Conservation (phyloP, 805 yeast genomes). For the Ogataea wickerhamii region DNA sequence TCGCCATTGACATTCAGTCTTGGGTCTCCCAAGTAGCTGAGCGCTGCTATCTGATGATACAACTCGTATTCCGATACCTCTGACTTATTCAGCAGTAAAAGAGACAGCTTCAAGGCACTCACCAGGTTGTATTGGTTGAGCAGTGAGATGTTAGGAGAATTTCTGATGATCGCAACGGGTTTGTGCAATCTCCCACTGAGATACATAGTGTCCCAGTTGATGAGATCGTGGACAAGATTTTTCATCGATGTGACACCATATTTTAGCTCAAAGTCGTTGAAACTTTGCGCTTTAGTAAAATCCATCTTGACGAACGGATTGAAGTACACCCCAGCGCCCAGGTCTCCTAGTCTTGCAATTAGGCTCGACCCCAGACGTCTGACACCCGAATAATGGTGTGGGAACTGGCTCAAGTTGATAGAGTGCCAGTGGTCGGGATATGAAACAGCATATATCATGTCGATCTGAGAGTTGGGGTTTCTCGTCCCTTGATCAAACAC, state of each 20-base stretch:
- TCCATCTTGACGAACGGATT: conserved; percentile 79
- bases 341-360: conserved; percentile 55
- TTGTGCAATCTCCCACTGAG: conserved; percentile 92
- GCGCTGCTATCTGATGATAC: conserved; percentile 69
- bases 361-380: conserved; percentile 56
- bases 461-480: conserved; percentile 60
- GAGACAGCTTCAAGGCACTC: conserved; percentile 70
- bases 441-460: conserved; percentile 77
- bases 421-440: conserved; percentile 76
- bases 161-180: conserved; percentile 76
- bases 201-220: conserved; percentile 83
- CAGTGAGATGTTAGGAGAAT: conserved; percentile 58
- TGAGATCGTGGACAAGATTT: conserved; percentile 60
- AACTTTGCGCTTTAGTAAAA: conserved; percentile 30
- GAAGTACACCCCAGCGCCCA: conserved; percentile 90
- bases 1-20: conserved; percentile 86
- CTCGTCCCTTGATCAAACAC: conserved; percentile 73
- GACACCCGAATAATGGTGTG: conserved; percentile 74
- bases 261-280: conserved; percentile 46
- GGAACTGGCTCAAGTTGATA: conserved; percentile 60
- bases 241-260: conserved; percentile 80
- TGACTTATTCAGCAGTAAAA: conserved; percentile 46
- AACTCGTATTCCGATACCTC: conserved; percentile 43
- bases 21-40: conserved; percentile 89
- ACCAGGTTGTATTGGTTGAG: conserved; percentile 74